These are phyloP conservation scores for Microstegium vimineum DNA, from an alignment of 176 grass and related monocot genomes.

Conservation along the genomic window DNA sequence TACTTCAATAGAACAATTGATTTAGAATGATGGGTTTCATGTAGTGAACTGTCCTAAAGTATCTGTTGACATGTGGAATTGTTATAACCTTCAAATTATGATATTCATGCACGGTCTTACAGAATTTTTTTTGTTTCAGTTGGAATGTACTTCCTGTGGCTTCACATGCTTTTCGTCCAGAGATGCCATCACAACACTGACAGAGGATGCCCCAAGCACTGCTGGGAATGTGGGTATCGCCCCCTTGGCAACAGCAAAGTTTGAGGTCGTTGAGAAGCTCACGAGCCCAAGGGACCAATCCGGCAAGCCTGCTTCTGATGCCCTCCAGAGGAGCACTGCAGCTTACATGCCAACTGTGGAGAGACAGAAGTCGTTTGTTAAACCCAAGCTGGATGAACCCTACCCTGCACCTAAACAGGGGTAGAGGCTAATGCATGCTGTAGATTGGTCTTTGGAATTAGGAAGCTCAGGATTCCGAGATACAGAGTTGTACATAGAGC, in stretches of 20 bases:
- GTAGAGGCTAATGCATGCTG: not conserved
- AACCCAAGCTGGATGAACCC: constrained; percentile 36
- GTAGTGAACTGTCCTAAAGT: not conserved
- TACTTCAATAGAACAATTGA: not conserved
- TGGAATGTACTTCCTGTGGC: constrained; percentile 82
- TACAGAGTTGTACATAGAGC: constrained; percentile 13
- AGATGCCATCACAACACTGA: constrained; percentile 73
- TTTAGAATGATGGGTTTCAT: constrained; percentile 4
- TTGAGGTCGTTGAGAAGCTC: constrained; percentile 76
- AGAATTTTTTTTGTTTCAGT: constrained; percentile 29
- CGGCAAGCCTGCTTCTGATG: constrained; percentile 34
- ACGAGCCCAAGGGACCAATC: constrained; percentile 54
- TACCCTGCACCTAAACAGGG: constrained; percentile 12
- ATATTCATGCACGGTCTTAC: not conserved
- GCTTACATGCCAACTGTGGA: constrained; percentile 60
- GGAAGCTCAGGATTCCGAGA: not conserved
- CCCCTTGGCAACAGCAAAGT: constrained; percentile 75
- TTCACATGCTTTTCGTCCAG: constrained; percentile 68
- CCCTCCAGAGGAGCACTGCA: constrained; percentile 51
- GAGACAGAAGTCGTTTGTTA: constrained; percentile 58
- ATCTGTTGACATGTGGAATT: not conserved
- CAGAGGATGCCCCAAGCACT: constrained; percentile 50
- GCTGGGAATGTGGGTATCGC: constrained; percentile 61
- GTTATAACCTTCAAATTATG: not conserved
- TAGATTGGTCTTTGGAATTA: not conserved